Base-by-base conservation (phyloP, 139 green algal genomes). In the Desmodesmus armatus region DNA sequence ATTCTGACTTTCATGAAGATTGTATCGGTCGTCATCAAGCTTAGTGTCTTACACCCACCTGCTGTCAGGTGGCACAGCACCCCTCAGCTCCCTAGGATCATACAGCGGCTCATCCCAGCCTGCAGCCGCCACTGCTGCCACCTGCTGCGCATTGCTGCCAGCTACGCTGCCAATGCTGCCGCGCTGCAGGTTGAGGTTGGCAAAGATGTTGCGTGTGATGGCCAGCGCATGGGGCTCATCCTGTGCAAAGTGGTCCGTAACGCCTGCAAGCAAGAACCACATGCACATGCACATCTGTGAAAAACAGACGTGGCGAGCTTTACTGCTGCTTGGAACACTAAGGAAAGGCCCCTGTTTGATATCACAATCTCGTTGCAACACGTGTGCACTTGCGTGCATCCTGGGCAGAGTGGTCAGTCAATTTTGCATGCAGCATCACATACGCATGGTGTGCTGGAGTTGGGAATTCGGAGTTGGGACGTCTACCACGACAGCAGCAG, bases 191-290 rank as follows among this genome's bases (percentile, higher is more conserved):
- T 90, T 84, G 27, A 93, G 70, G 73, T 78, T 91, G 43, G 80
- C 87, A 0, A 98, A 73, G 41, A 98, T 93, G 81, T 91, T 88
- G 33, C 96, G 88, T 9, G 93, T 90, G 29, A 98, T 92, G 84
- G 66, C 72, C 19, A 98, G 87, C 0, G 96, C 96, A 78, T 99
- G 96, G 3, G 70, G 60, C 90, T 99, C 96, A 82, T 95, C 94
- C 80, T 97, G 91, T 0, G 95, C 95, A 43, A 96, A 91, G 84
- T 97, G 94, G 88, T 98, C 95, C 2, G 92, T 89, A 21, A 96
- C 92, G 11, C 94, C 92, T 92, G 79, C 58, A 75, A 39, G 29
- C 2, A 3, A 43, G 63, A 72, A 41, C n/a, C n/a, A n/a, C n/a
- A n/a, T n/a, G n/a, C n/a, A n/a, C n/a, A n/a, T n/a, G n/a, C n/a